Percentiles rank a stretch among this genome's conserved stretches.
These are phyloP conservation scores for Yamadazyma tumulicola DNA, from an alignment of 805 yeast genomes.

Conservation along the genomic window DNA sequence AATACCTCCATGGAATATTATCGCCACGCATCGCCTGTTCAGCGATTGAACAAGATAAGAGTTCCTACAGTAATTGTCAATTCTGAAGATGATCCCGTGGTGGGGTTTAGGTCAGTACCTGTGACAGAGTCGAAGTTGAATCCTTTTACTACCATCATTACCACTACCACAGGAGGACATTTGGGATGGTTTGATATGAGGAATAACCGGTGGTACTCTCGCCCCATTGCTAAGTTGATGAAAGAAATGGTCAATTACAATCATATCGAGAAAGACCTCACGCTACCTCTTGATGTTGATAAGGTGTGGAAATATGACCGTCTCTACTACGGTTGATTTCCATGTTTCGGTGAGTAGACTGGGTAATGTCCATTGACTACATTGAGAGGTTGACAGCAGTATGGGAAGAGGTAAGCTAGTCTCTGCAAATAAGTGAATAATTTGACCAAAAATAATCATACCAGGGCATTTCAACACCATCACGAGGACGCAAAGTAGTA, in stretches of 20 bases:
- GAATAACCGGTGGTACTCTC: slow-evolving; percentile 37
- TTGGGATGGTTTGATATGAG: slow-evolving; percentile 45
- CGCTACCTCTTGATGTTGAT: slow-evolving; percentile 27
- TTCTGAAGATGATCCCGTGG: slow-evolving; percentile 67
- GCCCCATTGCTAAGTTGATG: slow-evolving; percentile 33
- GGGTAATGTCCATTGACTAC: too few relatives aligned
- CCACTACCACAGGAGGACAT: slow-evolving; percentile 71
- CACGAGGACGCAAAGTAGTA: too few relatives aligned
- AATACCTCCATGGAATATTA: slow-evolving; percentile 61
- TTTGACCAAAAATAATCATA: too few relatives aligned
- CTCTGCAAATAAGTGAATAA: too few relatives aligned
- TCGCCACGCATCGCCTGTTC: slow-evolving; percentile 59
- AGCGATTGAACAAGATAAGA: slow-evolving; percentile 50
- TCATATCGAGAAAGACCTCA: slow-evolving; percentile 13
- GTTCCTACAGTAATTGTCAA: slow-evolving; percentile 62
- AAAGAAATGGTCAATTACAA: slow-evolving; percentile 28
- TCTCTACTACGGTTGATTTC: slow-evolving; percentile 11
- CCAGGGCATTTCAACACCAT: too few relatives aligned
- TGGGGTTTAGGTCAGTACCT: slow-evolving; percentile 53
- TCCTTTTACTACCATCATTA: slow-evolving; percentile 55
- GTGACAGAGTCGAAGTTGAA: slow-evolving; percentile 45
- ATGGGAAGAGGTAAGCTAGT: too few relatives aligned
- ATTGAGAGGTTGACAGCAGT: too few relatives aligned
- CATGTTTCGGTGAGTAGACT: too few relatives aligned
- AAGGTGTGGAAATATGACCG: slow-evolving; percentile 35